phyloP scores from a whole-genome alignment of 2,329 filamentous ascomycete genomes.

The Penicillium janthinellum region DNA sequence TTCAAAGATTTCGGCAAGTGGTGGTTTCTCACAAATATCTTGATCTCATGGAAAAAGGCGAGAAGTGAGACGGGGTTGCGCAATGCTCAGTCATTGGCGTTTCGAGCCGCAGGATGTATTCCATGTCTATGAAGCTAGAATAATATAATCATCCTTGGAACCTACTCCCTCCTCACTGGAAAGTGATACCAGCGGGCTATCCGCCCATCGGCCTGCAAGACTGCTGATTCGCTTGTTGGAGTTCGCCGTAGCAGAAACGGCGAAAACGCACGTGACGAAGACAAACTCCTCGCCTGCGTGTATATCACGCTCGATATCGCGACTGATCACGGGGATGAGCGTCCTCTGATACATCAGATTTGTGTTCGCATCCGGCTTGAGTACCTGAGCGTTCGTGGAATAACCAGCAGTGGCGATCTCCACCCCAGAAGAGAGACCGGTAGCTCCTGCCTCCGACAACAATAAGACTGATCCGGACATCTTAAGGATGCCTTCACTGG shows the following conservation, averaged over 20 bases:
- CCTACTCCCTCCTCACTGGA: neutral
- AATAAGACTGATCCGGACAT: slow-evolving; percentile 3
- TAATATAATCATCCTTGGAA: neutral
- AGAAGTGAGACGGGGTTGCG: no score
- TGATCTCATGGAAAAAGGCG: no score
- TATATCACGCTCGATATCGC: slow-evolving; percentile 1
- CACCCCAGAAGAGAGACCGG: neutral
- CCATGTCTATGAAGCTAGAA: neutral
- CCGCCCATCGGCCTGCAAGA: slow-evolving; percentile 6
- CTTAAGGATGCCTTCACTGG: slow-evolving; percentile 5
- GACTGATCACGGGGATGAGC: slow-evolving; percentile 4
- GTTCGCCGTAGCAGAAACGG: slow-evolving; percentile 9
- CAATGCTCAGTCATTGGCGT: neutral
- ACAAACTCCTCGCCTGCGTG: slow-evolving; percentile 1
- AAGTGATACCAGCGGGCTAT: neutral
- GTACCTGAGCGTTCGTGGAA: neutral
- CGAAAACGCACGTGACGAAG: slow-evolving; percentile 8
- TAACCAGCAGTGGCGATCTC: neutral
- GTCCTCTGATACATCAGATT: slow-evolving; percentile 10
- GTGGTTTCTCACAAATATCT: no score
- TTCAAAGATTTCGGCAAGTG: no score
- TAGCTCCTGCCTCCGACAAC: slow-evolving; percentile 7
- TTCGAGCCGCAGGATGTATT: neutral
- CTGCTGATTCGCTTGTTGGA: neutral
- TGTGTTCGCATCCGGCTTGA: slow-evolving; percentile 14